Evolutionary conservation across 2,329 filamentous ascomycete genomes (phyloP).

Genomic region (Apiospora koreana): DNA sequence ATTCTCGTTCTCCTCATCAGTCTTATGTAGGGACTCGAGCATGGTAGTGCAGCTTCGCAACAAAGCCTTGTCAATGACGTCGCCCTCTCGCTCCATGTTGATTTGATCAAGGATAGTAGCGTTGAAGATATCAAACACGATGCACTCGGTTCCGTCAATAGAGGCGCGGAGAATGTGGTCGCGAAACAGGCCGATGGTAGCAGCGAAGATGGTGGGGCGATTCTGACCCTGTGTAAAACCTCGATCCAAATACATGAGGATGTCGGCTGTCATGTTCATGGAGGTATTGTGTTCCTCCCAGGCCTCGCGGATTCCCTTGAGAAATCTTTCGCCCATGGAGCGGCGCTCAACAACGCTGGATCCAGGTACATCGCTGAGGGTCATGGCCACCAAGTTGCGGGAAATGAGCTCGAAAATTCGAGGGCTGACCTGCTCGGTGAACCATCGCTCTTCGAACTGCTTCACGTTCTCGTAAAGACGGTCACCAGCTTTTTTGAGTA

Average conservation of each 20-base stretch:
- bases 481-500: slow-evolving; percentile 82
- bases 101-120: slow-evolving; percentile 88
- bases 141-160: slow-evolving; percentile 45
- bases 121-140: slow-evolving; percentile 75
- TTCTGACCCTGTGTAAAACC: slow-evolving; percentile 72
- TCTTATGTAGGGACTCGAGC: slow-evolving; percentile 86
- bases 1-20: slow-evolving; percentile 72
- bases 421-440: slow-evolving; percentile 71
- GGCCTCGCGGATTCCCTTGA: slow-evolving; percentile 71
- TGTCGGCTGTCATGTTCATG: slow-evolving; percentile 96
- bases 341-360: slow-evolving; percentile 77
- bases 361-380: slow-evolving; percentile 56
- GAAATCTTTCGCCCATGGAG: slow-evolving; percentile 78
- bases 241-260: slow-evolving; percentile 96
- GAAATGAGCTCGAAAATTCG: slow-evolving; percentile 72
- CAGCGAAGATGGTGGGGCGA: slow-evolving; percentile 77
- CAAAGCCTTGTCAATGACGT: slow-evolving; percentile 80
- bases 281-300: slow-evolving; percentile 91
- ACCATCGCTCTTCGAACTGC: slow-evolving; percentile 79
- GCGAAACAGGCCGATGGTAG: slow-evolving; percentile 84
- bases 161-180: slow-evolving; percentile 75
- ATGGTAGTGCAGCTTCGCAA: slow-evolving; percentile 85
- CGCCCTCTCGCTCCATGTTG: slow-evolving; percentile 86
- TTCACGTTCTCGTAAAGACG: slow-evolving; percentile 80
- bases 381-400: slow-evolving; percentile 61